Evolutionary conservation across 2,329 filamentous ascomycete genomes (phyloP).

Genomic region (Parasarocladium wereldwijsianum): DNA sequence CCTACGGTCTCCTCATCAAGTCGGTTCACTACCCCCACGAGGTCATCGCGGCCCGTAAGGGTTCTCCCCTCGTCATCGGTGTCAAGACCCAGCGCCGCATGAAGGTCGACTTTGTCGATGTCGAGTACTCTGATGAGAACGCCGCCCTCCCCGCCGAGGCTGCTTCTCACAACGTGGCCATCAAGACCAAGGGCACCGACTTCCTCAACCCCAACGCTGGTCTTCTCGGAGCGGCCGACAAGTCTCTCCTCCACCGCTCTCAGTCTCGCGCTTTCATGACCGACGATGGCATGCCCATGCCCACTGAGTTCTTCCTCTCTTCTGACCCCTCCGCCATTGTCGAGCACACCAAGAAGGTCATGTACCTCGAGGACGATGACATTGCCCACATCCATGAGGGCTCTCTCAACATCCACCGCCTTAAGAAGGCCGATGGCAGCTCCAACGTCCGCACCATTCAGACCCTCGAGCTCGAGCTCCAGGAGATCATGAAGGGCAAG

Average conservation of each 20-base stretch:
- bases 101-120: constrained; percentile 99
- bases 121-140: constrained; percentile 86
- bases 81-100: constrained; percentile 96
- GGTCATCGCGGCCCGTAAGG: constrained; percentile 94
- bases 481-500: constrained; percentile 99
- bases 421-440: constrained; percentile 91
- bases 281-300: constrained; percentile 94
- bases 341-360: constrained; percentile 99
- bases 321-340: constrained; percentile 97
- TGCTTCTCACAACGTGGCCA: constrained; percentile 87
- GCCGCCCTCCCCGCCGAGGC: constrained; percentile 76
- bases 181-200: constrained; percentile 71
- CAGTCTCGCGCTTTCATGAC: constrained; percentile 98
- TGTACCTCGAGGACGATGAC: constrained; percentile 98
- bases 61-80: constrained; percentile 92
- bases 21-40: constrained; percentile 98
- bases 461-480: constrained; percentile 94
- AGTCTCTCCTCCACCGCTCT: constrained; percentile 93
- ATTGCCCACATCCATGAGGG: constrained; percentile 99
- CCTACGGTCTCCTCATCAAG: constrained; percentile 94
- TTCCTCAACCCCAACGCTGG: constrained; percentile 46
- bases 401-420: constrained; percentile 94
- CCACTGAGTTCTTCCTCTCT: constrained; percentile 97
- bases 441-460: constrained; percentile 97
- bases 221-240: constrained; percentile 81